A percentile compares a stretch with the other conserved stretches of the same genome.
Evolutionary conservation across 2,329 filamentous ascomycete species (phyloP).

Genomic region (Fusarium zealandicum): DNA sequence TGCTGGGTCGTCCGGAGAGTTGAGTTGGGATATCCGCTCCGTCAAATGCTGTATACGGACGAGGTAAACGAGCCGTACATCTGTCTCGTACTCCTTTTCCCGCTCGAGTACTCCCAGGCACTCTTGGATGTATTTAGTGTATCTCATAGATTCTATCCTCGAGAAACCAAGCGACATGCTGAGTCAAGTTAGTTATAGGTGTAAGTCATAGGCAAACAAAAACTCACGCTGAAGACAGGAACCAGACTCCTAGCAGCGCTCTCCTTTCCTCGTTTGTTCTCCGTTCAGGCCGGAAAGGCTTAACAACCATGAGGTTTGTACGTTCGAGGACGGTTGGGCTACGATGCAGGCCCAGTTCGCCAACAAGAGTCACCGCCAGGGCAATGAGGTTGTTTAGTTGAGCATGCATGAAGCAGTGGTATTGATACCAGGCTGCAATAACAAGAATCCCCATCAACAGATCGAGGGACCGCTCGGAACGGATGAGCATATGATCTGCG

Average conservation of each 20-base stretch:
- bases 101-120: conserved; percentile 57
- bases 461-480: conserved; percentile 59
- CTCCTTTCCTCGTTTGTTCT: conserved; percentile 61
- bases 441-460: conserved; percentile 58
- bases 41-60: conserved; percentile 59
- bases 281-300: conserved; percentile 47
- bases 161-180: conserved; percentile 54
- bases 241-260: conserved; percentile 62
- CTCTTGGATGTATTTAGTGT: conserved; percentile 59
- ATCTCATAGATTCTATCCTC: conserved; percentile 58
- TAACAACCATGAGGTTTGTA: conserved; percentile 52
- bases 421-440: conserved; percentile 60
- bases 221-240: conserved; percentile 59
- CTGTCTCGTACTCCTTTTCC: conserved; percentile 54
- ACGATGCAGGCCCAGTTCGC: conserved; percentile 56
- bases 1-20: conserved; percentile 45
- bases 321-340: conserved; percentile 52
- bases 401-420: conserved; percentile 61
- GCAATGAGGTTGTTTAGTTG: conserved; percentile 60
- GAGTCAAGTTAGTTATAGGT: conserved; percentile 6
- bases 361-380: conserved; percentile 55
- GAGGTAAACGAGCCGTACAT: conserved; percentile 55
- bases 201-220: background rate
- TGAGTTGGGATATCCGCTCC: conserved; percentile 56
- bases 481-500: conserved; percentile 57